Evolutionary conservation across 805 yeast species (phyloP).

Genomic region (Cyberlindnera maritima): DNA sequence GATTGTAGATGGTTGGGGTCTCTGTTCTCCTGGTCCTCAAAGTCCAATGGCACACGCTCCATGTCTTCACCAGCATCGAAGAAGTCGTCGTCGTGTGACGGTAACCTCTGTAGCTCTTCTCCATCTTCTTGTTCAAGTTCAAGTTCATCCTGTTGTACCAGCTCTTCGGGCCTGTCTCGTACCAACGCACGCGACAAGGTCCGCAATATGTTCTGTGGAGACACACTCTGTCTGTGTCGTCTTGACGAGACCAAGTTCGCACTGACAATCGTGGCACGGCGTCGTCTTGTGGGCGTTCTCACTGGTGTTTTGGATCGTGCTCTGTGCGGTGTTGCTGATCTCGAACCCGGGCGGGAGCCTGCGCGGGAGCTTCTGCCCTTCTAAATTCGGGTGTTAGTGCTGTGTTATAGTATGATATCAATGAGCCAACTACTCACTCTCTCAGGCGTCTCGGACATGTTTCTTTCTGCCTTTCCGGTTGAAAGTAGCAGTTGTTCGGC

Average conservation of each 20-base stretch:
- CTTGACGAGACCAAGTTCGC: constrained; percentile 25
- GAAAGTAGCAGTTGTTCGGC: background rate
- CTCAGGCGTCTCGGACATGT: constrained; percentile 10
- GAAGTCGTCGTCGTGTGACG: background rate
- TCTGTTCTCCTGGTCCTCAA: constrained; percentile 1
- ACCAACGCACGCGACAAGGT: constrained; percentile 24
- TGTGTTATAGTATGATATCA: background rate
- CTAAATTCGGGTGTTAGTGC: background rate
- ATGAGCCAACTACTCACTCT: constrained; percentile 4
- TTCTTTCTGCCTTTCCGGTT: background rate
- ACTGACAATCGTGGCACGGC: constrained; percentile 24
- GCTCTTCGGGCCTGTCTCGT: constrained; percentile 8
- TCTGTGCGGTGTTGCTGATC: constrained; percentile 16
- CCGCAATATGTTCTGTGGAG: constrained; percentile 24
- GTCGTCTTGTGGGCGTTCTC: constrained; percentile 25
- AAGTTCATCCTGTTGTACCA: constrained; percentile 1
- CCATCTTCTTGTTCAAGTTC: constrained; percentile 1
- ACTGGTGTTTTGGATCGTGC: constrained; percentile 22
- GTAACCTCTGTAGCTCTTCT: background rate
- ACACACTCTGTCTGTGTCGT: constrained; percentile 17
- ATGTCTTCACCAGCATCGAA: background rate
- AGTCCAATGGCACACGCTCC: background rate
- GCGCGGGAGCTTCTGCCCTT: constrained; percentile 8
- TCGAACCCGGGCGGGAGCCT: constrained; percentile 8
- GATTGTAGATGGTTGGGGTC: background rate